Base-by-base conservation (phyloP, 441 rosid genomes). In the Mallotus repandus region DNA sequence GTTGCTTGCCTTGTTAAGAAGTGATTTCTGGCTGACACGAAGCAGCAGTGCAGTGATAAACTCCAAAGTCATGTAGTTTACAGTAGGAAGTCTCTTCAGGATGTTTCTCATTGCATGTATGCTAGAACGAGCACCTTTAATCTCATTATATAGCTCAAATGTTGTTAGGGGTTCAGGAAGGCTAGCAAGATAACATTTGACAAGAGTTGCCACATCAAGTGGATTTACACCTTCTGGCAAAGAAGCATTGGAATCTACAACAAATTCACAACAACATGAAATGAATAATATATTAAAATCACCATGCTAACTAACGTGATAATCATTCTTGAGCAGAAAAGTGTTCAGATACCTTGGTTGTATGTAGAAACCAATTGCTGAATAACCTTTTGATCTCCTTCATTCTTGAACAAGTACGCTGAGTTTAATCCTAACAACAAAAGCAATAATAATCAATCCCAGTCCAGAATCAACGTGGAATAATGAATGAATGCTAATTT, bases 101-200 rank as follows among this genome's bases (percentile, higher is more conserved):
- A 85, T 77, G 78, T 89, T 89, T 82, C 89, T 87, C 86, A 87
- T 70, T 66, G 86, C 82, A 80, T 74, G 70, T 57, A 86, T 77
- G 78, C 96, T 92, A 25, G 93, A 83, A 56, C 90, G 86, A 53
- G 94, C 87, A 68, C 83, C 83, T 84, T 86, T 91, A 62, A 92
- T 87, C 78, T 88, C 96, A 48, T 86, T 82, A 62, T 95, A 88
- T 73, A 88, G 94, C 78, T 89, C 94, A 78, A 87, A 89, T 58
- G 98, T 91, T 74, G 92, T 86, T 56, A 95, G 83, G 35, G 99
- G 98, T 79, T 85, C 91, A 0, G 98, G 97, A 84, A 95, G 88
- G 82, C 99, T 95, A 38, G 98, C 93, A 29, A 95, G 94, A 83
- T 91, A 95, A 79, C 83, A 95, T 81, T 92, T 95, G 74, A 80